phyloP scores from a whole-genome alignment of 495 filamentous ascomycete genomes.

The Viridothelium virens region DNA sequence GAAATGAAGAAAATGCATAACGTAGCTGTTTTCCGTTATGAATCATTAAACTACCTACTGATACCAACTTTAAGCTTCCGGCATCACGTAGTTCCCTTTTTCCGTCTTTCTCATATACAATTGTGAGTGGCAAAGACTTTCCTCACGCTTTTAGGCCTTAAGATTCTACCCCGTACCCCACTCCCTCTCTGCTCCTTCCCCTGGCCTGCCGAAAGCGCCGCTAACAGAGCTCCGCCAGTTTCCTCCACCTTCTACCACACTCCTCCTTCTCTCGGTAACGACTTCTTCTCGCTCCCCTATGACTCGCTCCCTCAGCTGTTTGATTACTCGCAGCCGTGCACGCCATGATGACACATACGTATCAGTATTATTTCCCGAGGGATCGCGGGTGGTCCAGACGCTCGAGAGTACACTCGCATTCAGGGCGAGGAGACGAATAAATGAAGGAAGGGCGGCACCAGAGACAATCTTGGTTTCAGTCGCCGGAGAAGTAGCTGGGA shows the following conservation, averaged over 20 bases:
- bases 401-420: slow-evolving; percentile 89
- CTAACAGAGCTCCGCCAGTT: neutral
- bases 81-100: neutral
- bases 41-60: neutral
- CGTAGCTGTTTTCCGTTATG: neutral
- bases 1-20: neutral
- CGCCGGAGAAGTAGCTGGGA: slow-evolving; percentile 84
- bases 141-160: neutral
- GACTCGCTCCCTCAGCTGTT: slow-evolving; percentile 58
- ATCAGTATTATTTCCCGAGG: neutral
- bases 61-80: neutral
- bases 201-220: neutral
- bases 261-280: neutral
- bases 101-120: neutral
- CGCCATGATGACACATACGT: slow-evolving; percentile 89
- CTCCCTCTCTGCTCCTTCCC: neutral
- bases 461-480: slow-evolving; percentile 80
- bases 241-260: neutral
- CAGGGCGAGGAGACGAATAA: slow-evolving; percentile 82
- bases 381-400: slow-evolving; percentile 65
- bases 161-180: neutral
- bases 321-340: slow-evolving; percentile 76
- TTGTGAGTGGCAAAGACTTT: neutral
- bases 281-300: neutral
- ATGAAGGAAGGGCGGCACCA: slow-evolving; percentile 67